These are phyloP conservation scores for Kernera saxatilis DNA, from an alignment of 345 rosid species.

Conservation along the genomic window DNA sequence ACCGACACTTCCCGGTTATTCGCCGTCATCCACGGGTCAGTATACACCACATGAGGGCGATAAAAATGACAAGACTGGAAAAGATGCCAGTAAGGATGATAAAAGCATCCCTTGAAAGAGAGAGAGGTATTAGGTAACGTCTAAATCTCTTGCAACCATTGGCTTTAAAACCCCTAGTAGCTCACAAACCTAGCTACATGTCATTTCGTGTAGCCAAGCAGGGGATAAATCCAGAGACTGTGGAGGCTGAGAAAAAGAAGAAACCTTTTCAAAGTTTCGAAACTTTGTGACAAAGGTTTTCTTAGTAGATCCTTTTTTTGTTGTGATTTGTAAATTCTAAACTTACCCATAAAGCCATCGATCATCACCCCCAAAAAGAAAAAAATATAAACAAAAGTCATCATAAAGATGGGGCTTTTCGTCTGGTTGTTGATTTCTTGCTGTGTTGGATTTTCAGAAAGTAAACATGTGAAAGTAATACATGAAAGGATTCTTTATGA, in stretches of 20 bases:
- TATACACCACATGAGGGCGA: conserved; percentile 61
- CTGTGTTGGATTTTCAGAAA: neutral
- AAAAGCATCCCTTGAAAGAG: conserved; percentile 21
- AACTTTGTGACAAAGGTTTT: neutral
- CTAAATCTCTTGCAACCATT: neutral
- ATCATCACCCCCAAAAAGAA: neutral
- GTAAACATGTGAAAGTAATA: conserved; percentile 7
- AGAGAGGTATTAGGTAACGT: conserved; percentile 15
- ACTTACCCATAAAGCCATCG: conserved; percentile 10
- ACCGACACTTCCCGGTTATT: conserved; percentile 76
- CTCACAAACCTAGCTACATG: conserved; percentile 1
- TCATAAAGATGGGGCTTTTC: neutral
- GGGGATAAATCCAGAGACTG: neutral
- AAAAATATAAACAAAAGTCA: neutral
- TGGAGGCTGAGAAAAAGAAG: conserved; percentile 10
- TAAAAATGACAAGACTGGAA: conserved; percentile 42
- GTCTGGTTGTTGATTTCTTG: neutral
- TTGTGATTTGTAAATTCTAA: conserved; percentile 13
- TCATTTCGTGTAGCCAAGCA: neutral
- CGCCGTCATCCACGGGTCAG: conserved; percentile 78
- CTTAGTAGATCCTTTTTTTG: neutral
- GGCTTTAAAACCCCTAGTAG: neutral
- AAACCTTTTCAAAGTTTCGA: conserved; percentile 3
- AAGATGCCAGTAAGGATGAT: conserved; percentile 29
- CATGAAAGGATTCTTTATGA: conserved; percentile 13